These are phyloP conservation scores for Guadua angustifolia DNA, from an alignment of 176 grass and related monocot genomes.

Conservation along the genomic window DNA sequence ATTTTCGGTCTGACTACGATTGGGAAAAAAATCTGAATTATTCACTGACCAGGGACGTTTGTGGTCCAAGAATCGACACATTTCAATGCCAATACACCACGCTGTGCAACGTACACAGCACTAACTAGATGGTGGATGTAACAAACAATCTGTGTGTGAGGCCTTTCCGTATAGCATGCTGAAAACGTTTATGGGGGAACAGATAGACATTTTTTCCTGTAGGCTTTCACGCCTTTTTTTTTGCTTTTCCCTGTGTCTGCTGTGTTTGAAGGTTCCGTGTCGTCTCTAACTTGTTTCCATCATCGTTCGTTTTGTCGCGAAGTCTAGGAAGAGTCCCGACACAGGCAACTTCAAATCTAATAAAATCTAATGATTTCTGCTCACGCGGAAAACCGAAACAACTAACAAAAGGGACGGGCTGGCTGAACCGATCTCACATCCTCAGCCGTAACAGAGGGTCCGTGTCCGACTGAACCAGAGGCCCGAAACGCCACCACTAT, in stretches of 20 bases:
- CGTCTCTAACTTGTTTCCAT: background rate
- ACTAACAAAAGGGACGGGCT: no score
- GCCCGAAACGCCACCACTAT: no score
- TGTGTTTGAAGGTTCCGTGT: background rate
- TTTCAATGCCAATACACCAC: background rate
- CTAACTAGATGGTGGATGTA: background rate
- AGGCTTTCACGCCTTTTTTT: background rate
- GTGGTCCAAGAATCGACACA: background rate
- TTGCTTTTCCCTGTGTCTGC: background rate
- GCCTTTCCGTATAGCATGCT: constrained; percentile 23
- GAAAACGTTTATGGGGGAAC: background rate
- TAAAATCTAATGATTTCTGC: background rate
- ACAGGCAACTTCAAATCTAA: background rate
- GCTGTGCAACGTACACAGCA: constrained; percentile 29
- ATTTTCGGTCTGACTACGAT: constrained; percentile 15
- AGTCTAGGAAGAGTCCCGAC: background rate
- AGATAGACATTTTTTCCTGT: background rate
- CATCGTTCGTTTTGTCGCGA: background rate
- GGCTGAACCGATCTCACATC: no score
- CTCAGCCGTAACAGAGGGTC: no score
- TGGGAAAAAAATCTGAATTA: constrained; percentile 14
- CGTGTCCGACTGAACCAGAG: no score
- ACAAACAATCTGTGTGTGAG: background rate
- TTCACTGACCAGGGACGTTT: constrained; percentile 22
- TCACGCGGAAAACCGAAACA: background rate